Percentiles rank a stretch among this genome's conserved stretches.
phyloP scores from a whole-genome alignment of 2,329 filamentous ascomycete genomes.

The Aureobasidium vineae region DNA sequence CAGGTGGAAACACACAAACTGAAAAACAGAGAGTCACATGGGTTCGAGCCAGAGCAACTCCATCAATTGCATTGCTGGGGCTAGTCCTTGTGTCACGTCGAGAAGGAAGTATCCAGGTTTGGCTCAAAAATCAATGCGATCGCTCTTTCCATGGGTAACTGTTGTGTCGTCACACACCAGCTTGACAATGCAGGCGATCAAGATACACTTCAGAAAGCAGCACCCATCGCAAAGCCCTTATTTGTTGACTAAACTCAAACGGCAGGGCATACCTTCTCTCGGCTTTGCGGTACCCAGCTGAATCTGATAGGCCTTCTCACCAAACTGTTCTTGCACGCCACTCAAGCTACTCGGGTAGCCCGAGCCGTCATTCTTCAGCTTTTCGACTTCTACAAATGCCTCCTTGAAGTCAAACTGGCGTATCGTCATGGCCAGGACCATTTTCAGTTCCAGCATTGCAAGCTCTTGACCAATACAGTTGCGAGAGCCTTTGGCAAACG shows the following conservation, averaged over 20 bases:
- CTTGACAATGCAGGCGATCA: too few relatives aligned
- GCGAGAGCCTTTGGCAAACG: slow-evolving; percentile 44
- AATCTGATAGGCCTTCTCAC: slow-evolving; percentile 39
- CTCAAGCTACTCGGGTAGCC: slow-evolving; percentile 34
- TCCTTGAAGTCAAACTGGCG: slow-evolving; percentile 51
- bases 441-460: slow-evolving; percentile 53
- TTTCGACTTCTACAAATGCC: slow-evolving; percentile 40
- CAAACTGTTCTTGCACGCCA: slow-evolving; percentile 36
- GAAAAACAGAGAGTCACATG: too few relatives aligned
- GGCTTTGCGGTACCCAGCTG: slow-evolving; percentile 39
- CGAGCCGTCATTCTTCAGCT: slow-evolving; percentile 40
- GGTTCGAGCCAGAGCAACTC: too few relatives aligned
- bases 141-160: too few relatives aligned
- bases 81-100: too few relatives aligned
- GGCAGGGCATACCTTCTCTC: slow-evolving; percentile 38
- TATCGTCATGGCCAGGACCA: slow-evolving; percentile 52
- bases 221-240: background rate
- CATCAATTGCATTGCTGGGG: too few relatives aligned
- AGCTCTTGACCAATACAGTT: slow-evolving; percentile 60
- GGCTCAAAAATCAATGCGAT: too few relatives aligned
- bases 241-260: slow-evolving; percentile 30
- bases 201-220: too few relatives aligned
- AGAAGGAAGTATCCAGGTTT: too few relatives aligned
- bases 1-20: too few relatives aligned
- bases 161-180: too few relatives aligned